These are phyloP conservation scores for Aspergillus sp. DNA, from an alignment of 2,329 filamentous ascomycete genomes.

Conservation along the genomic window DNA sequence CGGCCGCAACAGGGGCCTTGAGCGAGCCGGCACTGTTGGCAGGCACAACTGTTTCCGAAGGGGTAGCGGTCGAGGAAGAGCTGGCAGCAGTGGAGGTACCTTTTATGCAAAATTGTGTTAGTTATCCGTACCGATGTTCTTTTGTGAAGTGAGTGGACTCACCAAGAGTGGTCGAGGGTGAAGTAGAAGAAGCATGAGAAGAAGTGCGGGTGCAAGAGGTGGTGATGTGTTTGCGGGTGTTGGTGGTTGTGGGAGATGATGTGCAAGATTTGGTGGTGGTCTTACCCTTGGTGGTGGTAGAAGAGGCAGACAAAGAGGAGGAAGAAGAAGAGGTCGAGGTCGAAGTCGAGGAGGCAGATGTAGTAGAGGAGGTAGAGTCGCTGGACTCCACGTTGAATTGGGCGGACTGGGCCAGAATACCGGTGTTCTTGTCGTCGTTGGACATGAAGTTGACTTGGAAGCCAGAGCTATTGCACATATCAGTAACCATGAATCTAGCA, in stretches of 20 bases:
- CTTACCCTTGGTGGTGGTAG: conserved; percentile 12
- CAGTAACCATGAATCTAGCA: not conserved
- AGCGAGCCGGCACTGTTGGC: conserved; percentile 20
- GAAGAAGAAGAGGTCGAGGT: conserved; percentile 15
- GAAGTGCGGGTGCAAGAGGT: conserved; percentile 6
- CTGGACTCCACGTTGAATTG: conserved; percentile 25
- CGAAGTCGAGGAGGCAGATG: conserved; percentile 19
- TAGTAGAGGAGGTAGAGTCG: conserved; percentile 14
- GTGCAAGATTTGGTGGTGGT: conserved; percentile 9
- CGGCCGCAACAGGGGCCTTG: conserved; percentile 20
- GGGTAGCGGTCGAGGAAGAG: conserved; percentile 12
- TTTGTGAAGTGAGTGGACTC: conserved; percentile 11
- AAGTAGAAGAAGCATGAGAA: conserved; percentile 12
- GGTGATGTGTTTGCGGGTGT: conserved; percentile 2
- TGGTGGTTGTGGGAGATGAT: not conserved
- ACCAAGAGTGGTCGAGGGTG: conserved; percentile 19
- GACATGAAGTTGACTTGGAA: conserved; percentile 40
- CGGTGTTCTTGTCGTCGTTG: conserved; percentile 24
- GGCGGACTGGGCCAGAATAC: conserved; percentile 38
- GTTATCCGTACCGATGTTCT: not conserved
- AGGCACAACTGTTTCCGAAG: conserved; percentile 14
- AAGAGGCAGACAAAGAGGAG: conserved; percentile 3
- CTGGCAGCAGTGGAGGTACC: conserved; percentile 11
- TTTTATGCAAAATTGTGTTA: conserved; percentile 7
- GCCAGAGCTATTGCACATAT: conserved; percentile 18